A percentile compares a stretch with the other conserved stretches of the same genome.
Evolutionary conservation across 495 filamentous ascomycete species (phyloP).

Genomic region (Pyronema domesticum): DNA sequence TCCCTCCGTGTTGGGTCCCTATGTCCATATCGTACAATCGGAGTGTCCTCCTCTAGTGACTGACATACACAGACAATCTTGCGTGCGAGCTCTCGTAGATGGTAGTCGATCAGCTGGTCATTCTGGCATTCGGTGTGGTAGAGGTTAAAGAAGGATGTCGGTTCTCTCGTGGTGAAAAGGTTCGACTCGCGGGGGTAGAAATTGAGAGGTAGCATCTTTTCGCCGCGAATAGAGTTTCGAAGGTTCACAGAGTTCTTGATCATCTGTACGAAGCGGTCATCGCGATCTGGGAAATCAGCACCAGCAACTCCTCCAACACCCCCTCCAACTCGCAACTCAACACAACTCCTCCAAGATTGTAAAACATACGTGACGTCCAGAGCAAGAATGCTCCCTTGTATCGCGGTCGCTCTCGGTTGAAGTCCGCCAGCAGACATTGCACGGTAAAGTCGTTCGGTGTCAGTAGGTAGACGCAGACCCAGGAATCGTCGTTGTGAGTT

Average conservation of each 20-base stretch:
- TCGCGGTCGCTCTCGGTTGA: constrained; percentile 46
- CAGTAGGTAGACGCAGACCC: constrained; percentile 87
- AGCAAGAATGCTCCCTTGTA: constrained; percentile 59
- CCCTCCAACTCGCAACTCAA: neutral
- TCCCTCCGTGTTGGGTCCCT: constrained; percentile 61
- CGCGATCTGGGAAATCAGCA: constrained; percentile 14
- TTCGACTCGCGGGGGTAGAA: constrained; percentile 84
- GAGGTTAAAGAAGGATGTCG: constrained; percentile 81
- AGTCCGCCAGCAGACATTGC: constrained; percentile 81
- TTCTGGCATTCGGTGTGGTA: constrained; percentile 82
- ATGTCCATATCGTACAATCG: neutral
- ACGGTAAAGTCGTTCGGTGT: constrained; percentile 71
- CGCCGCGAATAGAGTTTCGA: constrained; percentile 51
- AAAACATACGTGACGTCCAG: constrained; percentile 57
- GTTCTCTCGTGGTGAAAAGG: constrained; percentile 77
- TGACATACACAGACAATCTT: constrained; percentile 44
- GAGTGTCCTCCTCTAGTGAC: constrained; percentile 8
- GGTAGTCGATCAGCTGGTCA: constrained; percentile 43
- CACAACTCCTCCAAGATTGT: neutral
- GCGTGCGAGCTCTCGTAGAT: constrained; percentile 66
- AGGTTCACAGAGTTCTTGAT: constrained; percentile 30
- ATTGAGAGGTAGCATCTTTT: constrained; percentile 62
- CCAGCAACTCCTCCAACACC: constrained; percentile 16
- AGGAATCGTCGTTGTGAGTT: constrained; percentile 51
- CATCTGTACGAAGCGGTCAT: constrained; percentile 18